Base-by-base conservation (phyloP, 805 yeast genomes). In the Candida yuanshanica region DNA sequence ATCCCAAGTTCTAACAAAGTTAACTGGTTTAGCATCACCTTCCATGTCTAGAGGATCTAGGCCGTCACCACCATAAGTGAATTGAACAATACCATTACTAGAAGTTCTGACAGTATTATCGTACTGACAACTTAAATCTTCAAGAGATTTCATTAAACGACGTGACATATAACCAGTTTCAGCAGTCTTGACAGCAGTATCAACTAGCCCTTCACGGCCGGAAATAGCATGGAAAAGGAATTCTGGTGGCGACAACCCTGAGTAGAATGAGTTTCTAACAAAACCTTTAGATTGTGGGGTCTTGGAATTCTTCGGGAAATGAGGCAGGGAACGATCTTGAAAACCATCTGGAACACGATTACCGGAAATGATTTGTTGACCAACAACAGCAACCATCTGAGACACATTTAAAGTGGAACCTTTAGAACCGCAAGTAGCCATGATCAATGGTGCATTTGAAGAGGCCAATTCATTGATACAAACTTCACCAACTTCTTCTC, bases 261-360 rank as follows among this genome's bases (percentile, higher is more conserved):
- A 78, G 59, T 73, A 93, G 70, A 93, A 93, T 13, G 98, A 91
- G 62, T 95, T 91, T 63, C 96, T 75, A 20, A 93, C 99, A 57
- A 93, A 93, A 57, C 99, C 99, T 66, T 93, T 93, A 7, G 96
- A 87, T 50, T 91, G 96, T 1, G 99, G 99, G 33, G 97, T 87
- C 62, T 91, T 90, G 50, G 98, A 90, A 64, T 85, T 85, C 65
- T 95, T 93, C 36, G 87, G 80, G 70, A 93, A 93, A 67, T 93
- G 99, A 11, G 99, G 99, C 52, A 93, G 69, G 0, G 99, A 88
- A 65, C 99, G 81, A 67, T 93, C 98, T 65, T 93, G 98, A 75
- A 93, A 93, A n/a, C 99, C 99, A 72, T 93, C 96, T 20, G 99
- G 98, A 47, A 93, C 99, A 76, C 99, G 95, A 61, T 88, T 86